Percentiles rank a stretch among this genome's conserved stretches.
phyloP scores from a whole-genome alignment of 768 basidiomycete genomes.

The Coprinellus micaceus region DNA sequence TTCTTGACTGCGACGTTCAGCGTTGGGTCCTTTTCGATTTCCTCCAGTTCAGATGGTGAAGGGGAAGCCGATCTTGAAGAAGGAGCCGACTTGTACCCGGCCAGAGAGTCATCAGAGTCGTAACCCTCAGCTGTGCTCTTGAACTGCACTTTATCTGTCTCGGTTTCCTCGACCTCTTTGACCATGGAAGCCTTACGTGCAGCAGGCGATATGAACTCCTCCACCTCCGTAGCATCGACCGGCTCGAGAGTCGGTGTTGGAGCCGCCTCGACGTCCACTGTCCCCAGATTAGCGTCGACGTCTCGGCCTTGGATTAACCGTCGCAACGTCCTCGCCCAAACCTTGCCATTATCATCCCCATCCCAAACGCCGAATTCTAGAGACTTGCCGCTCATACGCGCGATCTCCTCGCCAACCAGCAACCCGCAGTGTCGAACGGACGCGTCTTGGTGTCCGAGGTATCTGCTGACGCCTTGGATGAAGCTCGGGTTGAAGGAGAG shows the following conservation, averaged over 20 bases:
- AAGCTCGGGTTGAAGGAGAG: conserved; percentile 58
- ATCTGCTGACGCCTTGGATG: conserved; percentile 64
- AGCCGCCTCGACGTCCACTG: background rate
- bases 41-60: conserved; percentile 73
- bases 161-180: background rate
- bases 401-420: conserved; percentile 83
- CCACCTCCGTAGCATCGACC: too few species aligned
- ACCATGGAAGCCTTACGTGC: conserved; percentile 2
- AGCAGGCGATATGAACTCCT: conserved; percentile 10
- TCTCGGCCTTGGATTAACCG: conserved; percentile 48
- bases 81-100: conserved; percentile 68
- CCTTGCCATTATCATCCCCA: conserved; percentile 60
- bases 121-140: conserved; percentile 30
- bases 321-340: conserved; percentile 64
- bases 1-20: conserved; percentile 68
- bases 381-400: conserved; percentile 55
- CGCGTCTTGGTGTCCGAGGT: conserved; percentile 74
- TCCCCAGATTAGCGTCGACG: conserved; percentile 38
- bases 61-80: conserved; percentile 75
- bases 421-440: conserved; percentile 86
- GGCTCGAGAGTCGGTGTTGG: background rate
- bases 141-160: conserved; percentile 18
- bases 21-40: conserved; percentile 83
- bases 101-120: conserved; percentile 84
- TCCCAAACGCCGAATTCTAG: conserved; percentile 85